Evolutionary conservation across 1,284 basidiomycete genomes (phyloP).

Genomic region (Cutaneotrichosporon curvatum): DNA sequence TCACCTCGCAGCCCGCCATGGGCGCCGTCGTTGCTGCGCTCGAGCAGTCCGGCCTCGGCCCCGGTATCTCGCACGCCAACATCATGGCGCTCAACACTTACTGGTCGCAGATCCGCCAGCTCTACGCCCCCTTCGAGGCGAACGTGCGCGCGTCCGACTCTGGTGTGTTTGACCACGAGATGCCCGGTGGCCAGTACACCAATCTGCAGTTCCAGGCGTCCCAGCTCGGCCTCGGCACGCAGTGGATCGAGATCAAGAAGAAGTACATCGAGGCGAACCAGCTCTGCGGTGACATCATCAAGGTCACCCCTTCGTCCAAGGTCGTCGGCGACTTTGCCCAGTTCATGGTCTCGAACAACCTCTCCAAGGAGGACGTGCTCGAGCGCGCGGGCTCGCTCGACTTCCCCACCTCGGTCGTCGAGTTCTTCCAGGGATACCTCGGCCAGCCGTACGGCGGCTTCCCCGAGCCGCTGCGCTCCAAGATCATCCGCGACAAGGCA

Average conservation of each 20-base stretch:
- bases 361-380: slow-evolving; percentile 78
- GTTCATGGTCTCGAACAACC: slow-evolving; percentile 95
- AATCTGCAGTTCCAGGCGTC: slow-evolving; percentile 97
- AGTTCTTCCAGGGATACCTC: slow-evolving; percentile 97
- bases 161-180: slow-evolving; percentile 98
- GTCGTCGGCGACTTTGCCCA: slow-evolving; percentile 99
- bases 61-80: slow-evolving; percentile 94
- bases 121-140: slow-evolving; percentile 97
- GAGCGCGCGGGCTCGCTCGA: slow-evolving; percentile 82
- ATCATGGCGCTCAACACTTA: slow-evolving; percentile 97
- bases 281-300: slow-evolving; percentile 96
- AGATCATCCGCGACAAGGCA: slow-evolving; percentile 88
- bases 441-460: slow-evolving; percentile 96
- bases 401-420: slow-evolving; percentile 93
- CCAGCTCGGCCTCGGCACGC: slow-evolving; percentile 91
- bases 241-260: slow-evolving; percentile 98
- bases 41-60: slow-evolving; percentile 90
- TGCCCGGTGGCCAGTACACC: slow-evolving; percentile 93
- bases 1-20: slow-evolving; percentile 98
- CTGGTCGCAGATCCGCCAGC: slow-evolving; percentile 94
- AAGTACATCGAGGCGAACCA: slow-evolving; percentile 97
- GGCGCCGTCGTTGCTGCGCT: slow-evolving; percentile 89
- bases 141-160: slow-evolving; percentile 95
- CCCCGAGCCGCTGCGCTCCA: slow-evolving; percentile 88
- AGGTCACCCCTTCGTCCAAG: slow-evolving; percentile 99